Conservation (phyloP, 1,284 basidiomycete species). For the Boletus semigastroideus region DNA sequence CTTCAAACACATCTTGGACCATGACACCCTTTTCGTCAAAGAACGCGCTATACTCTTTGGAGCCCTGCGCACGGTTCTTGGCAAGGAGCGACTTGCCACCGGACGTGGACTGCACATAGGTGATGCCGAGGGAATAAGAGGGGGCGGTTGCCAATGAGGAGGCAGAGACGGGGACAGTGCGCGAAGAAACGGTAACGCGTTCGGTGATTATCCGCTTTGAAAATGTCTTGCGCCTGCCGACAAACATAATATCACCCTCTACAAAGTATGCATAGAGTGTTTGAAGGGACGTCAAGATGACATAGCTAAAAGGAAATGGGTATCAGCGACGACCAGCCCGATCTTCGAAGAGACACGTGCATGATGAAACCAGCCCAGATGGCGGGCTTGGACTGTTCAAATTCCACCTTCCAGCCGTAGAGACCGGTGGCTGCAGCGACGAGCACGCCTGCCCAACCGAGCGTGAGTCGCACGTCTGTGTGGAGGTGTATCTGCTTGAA, state of each 20-base stretch:
- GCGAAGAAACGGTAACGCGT: constrained; percentile 70
- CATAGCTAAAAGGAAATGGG: constrained; percentile 53
- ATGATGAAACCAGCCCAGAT: constrained; percentile 76
- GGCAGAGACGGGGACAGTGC: constrained; percentile 49
- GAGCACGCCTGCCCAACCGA: constrained; percentile 83
- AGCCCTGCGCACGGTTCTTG: constrained; percentile 54
- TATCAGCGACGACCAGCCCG: not conserved
- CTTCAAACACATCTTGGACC: constrained; percentile 68
- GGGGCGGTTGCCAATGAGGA: constrained; percentile 41
- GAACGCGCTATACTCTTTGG: constrained; percentile 60
- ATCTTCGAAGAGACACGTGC: constrained; percentile 43
- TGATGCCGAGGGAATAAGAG: constrained; percentile 59
- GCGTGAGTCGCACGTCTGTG: constrained; percentile 79
- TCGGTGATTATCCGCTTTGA: constrained; percentile 87
- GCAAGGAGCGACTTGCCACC: constrained; percentile 75
- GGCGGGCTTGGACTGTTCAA: constrained; percentile 79
- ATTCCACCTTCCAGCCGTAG: constrained; percentile 84
- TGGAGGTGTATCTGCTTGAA: constrained; percentile 86
- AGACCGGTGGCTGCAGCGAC: constrained; percentile 77
- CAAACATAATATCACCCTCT: constrained; percentile 78
- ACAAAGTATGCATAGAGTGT: constrained; percentile 79
- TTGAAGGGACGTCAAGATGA: constrained; percentile 66
- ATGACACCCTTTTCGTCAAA: constrained; percentile 72
- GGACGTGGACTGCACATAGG: constrained; percentile 72
- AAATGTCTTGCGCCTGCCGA: constrained; percentile 81